Evolutionary conservation across 1,139 yeast species (phyloP).

Genomic region (Blastobotrys capitulatus): DNA sequence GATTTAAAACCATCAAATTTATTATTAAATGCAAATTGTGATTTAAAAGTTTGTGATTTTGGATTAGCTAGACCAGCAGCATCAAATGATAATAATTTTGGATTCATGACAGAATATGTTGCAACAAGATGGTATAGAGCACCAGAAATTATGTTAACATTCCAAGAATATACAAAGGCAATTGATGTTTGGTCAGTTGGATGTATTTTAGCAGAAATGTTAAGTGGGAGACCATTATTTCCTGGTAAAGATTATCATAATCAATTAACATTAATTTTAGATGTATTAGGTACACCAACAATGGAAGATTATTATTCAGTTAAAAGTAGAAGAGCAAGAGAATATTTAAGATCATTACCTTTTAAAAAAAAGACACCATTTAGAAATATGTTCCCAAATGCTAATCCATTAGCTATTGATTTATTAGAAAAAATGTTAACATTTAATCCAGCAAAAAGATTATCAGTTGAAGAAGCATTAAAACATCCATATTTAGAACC

Average conservation of each 20-base stretch:
- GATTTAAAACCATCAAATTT: conserved; percentile 90
- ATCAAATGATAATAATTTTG: conserved; percentile 53
- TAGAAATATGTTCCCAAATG: conserved; percentile 45
- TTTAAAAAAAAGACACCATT: conserved; percentile 55
- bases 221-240: conserved; percentile 78
- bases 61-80: conserved; percentile 74
- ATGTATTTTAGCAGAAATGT: conserved; percentile 90
- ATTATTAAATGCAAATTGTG: conserved; percentile 85
- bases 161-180: conserved; percentile 89
- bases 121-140: conserved; percentile 98
- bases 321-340: conserved; percentile 79
- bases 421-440: conserved; percentile 66
- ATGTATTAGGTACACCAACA: conserved; percentile 83
- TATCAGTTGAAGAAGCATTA: conserved; percentile 75
- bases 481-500: conserved; percentile 72
- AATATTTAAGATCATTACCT: conserved; percentile 74
- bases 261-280: conserved; percentile 81
- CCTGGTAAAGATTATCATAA: conserved; percentile 95
- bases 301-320: conserved; percentile 76
- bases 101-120: conserved; percentile 91
- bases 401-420: conserved; percentile 72
- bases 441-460: conserved; percentile 74
- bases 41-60: conserved; percentile 89
- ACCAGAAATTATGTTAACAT: conserved; percentile 93
- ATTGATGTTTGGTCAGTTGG: conserved; percentile 98